phyloP scores from a whole-genome alignment of 2,329 filamentous ascomycete species.

The Zymoseptoria passerinii region DNA sequence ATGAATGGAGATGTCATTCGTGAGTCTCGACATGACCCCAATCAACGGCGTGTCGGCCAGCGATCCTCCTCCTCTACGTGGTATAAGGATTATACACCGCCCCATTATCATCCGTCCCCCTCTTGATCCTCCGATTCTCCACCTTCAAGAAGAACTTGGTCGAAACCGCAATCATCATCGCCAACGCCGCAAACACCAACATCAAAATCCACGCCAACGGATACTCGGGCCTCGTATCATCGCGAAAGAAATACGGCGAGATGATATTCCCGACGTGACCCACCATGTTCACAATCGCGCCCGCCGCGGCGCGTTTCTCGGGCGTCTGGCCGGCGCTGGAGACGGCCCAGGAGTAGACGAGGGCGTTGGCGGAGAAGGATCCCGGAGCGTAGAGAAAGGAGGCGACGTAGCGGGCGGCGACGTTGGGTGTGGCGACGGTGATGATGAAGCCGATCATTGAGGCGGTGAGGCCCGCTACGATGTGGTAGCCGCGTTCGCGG shows the following conservation, averaged over 20 bases:
- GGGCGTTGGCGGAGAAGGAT: conserved; percentile 29
- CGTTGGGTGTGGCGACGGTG: conserved; percentile 2
- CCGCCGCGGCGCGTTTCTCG: conserved; percentile 33
- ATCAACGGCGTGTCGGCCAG: not conserved
- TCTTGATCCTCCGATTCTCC: conserved; percentile 6
- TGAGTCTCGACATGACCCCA: not conserved
- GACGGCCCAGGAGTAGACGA: conserved; percentile 33
- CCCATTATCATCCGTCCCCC: not conserved
- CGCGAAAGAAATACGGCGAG: conserved; percentile 34
- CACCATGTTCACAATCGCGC: conserved; percentile 33
- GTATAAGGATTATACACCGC: not conserved
- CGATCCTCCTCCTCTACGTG: not conserved
- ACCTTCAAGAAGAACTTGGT: conserved; percentile 8
- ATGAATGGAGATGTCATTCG: not conserved
- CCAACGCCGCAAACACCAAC: conserved; percentile 5
- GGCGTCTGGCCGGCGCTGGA: conserved; percentile 30
- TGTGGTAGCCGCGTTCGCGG: conserved; percentile 37
- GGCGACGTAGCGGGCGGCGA: conserved; percentile 20
- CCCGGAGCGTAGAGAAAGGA: conserved; percentile 30
- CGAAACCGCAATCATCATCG: not conserved
- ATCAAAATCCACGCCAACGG: conserved; percentile 8
- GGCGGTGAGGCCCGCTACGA: conserved; percentile 43
- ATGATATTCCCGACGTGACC: conserved; percentile 35
- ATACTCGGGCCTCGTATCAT: conserved; percentile 4
- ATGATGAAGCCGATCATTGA: conserved; percentile 40